A percentile compares a stretch with the other conserved stretches of the same genome.
These are phyloP conservation scores for Galerina marginata DNA, from an alignment of 768 basidiomycete species.

Conservation along the genomic window DNA sequence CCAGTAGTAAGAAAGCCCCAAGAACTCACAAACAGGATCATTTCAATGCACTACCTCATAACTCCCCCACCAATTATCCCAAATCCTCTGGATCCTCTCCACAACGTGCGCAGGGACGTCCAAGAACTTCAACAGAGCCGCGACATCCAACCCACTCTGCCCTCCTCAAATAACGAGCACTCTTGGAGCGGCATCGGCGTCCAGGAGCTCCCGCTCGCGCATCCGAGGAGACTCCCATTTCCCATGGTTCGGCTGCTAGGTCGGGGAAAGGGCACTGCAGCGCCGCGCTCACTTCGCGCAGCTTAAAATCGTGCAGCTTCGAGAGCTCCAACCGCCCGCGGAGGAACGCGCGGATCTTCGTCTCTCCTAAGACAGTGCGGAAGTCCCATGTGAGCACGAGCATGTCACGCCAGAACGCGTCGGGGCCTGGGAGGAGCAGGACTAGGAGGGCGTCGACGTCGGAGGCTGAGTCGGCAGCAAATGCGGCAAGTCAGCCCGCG, in stretches of 20 bases:
- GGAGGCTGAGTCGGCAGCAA: constrained; percentile 17
- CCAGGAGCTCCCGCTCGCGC: constrained; percentile 47
- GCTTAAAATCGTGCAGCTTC: constrained; percentile 26
- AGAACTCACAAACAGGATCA: constrained; percentile 48
- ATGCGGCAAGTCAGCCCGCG: constrained; percentile 23
- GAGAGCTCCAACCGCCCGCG: constrained; percentile 35
- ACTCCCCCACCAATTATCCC: constrained; percentile 64
- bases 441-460: constrained; percentile 23
- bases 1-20: not conserved
- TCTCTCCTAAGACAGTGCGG: constrained; percentile 44
- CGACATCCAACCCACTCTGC: constrained; percentile 60
- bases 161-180: constrained; percentile 61
- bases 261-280: constrained; percentile 43
- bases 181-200: constrained; percentile 53
- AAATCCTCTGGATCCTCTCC: constrained; percentile 56
- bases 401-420: constrained; percentile 55
- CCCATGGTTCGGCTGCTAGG: constrained; percentile 52
- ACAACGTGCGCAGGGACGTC: constrained; percentile 56
- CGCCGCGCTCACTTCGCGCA: constrained; percentile 26
- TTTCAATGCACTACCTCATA: constrained; percentile 66
- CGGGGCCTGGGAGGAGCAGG: constrained; percentile 26
- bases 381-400: constrained; percentile 57
- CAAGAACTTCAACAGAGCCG: constrained; percentile 58
- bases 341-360: constrained; percentile 43
- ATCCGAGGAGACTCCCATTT: constrained; percentile 51